These are phyloP conservation scores for Litchi chinensis DNA, from an alignment of 345 rosid species.

Conservation along the genomic window DNA sequence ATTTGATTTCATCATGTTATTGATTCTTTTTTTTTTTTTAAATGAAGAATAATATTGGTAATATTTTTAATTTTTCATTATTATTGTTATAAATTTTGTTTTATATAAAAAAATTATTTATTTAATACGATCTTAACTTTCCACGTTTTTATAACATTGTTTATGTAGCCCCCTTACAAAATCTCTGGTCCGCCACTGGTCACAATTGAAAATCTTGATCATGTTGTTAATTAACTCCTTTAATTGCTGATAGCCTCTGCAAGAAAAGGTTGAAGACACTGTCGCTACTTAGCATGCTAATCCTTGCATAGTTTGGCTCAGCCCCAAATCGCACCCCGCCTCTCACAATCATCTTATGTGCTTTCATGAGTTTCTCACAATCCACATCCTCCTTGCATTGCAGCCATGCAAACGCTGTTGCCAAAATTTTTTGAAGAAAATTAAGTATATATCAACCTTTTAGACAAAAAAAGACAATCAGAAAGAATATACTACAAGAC, in stretches of 20 bases:
- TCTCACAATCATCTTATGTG: conserved; percentile 52
- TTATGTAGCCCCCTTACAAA: too few relatives aligned
- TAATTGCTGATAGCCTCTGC: conserved; percentile 61
- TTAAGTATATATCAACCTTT: background rate
- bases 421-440: conserved; percentile 37
- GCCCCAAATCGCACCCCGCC: conserved; percentile 65
- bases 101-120: too few relatives aligned
- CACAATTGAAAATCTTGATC: conserved; percentile 52
- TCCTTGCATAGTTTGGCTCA: conserved; percentile 46
- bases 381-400: conserved; percentile 60
- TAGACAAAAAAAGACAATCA: background rate
- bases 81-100: too few relatives aligned
- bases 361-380: conserved; percentile 46
- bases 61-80: too few relatives aligned
- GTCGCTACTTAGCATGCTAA: conserved; percentile 73
- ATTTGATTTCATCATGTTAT: too few relatives aligned
- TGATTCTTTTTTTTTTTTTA: too few relatives aligned
- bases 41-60: too few relatives aligned
- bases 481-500: background rate
- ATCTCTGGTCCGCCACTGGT: too few relatives aligned
- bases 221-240: conserved; percentile 36
- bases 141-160: too few relatives aligned
- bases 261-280: conserved; percentile 56
- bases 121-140: too few relatives aligned
- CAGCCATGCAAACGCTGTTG: conserved; percentile 87